phyloP scores from a whole-genome alignment of 2,329 filamentous ascomycete genomes.

The Penicillium sp. region DNA sequence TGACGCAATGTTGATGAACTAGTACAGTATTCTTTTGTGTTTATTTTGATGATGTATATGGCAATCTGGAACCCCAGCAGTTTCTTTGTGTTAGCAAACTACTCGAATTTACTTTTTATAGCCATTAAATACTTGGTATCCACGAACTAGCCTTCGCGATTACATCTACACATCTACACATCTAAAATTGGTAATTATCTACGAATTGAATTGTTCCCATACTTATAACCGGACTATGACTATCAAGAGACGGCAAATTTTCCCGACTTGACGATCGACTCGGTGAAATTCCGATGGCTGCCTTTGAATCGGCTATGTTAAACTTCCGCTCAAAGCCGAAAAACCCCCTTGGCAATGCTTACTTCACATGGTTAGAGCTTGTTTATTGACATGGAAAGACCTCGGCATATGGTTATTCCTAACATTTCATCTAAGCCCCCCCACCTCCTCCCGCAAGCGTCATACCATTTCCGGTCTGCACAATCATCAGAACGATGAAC shows the following conservation, averaged over 20 bases:
- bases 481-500: background rate
- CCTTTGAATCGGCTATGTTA: background rate
- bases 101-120: no score
- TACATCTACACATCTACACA: no score
- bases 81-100: no score
- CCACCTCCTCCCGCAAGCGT: background rate
- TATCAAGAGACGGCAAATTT: background rate
- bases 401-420: background rate
- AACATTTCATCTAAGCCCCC: no score
- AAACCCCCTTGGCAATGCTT: background rate
- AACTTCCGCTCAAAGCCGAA: background rate
- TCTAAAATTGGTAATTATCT: no score
- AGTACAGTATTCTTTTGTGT: no score
- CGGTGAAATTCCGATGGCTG: background rate
- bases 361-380: background rate
- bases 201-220: no score
- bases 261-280: background rate
- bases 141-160: no score
- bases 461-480: background rate
- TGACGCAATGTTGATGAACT: background rate
- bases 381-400: background rate
- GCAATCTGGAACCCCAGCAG: no score
- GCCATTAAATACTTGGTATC: no score
- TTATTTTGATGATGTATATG: no score
- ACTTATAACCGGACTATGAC: background rate